These are phyloP conservation scores for Tricladium varicosporioides DNA, from an alignment of 2,329 filamentous ascomycete genomes.

Conservation along the genomic window DNA sequence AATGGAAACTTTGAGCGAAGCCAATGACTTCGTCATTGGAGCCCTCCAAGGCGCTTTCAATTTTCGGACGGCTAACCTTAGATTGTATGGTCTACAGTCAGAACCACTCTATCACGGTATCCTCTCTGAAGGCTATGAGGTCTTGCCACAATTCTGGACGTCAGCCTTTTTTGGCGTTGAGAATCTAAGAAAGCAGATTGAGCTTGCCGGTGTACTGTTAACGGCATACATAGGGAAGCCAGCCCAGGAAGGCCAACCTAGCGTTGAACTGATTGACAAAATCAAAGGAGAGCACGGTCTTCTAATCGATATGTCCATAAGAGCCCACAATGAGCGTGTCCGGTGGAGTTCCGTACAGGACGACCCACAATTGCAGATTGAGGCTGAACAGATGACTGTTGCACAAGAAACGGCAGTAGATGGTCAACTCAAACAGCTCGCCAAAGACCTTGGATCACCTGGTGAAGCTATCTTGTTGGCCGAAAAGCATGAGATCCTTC, in stretches of 20 bases:
- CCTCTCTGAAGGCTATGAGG: constrained; percentile 61
- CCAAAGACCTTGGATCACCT: constrained; percentile 49
- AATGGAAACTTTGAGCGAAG: constrained; percentile 50
- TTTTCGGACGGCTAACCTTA: constrained; percentile 70
- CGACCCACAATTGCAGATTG: constrained; percentile 45
- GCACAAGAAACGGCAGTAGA: constrained; percentile 42
- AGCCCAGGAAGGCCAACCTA: constrained; percentile 27
- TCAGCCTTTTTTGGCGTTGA: constrained; percentile 63
- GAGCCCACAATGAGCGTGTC: constrained; percentile 57
- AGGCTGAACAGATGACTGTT: constrained; percentile 46
- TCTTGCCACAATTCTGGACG: constrained; percentile 82
- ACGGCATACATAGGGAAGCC: constrained; percentile 34
- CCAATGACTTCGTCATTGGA: constrained; percentile 69
- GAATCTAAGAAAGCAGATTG: constrained; percentile 58
- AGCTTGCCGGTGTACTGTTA: constrained; percentile 44
- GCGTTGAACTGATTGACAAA: constrained; percentile 36
- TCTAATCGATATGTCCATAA: constrained; percentile 56
- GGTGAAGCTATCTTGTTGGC: constrained; percentile 58
- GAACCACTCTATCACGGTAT: constrained; percentile 67
- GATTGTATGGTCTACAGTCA: constrained; percentile 68
- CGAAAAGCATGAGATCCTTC: constrained; percentile 61
- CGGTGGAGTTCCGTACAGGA: constrained; percentile 55
- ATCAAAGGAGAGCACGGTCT: constrained; percentile 50
- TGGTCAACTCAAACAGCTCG: constrained; percentile 45
- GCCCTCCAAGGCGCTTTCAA: constrained; percentile 61